Conservation (phyloP, 495 filamentous ascomycete genomes). For the Trichoderma asperelloides region DNA sequence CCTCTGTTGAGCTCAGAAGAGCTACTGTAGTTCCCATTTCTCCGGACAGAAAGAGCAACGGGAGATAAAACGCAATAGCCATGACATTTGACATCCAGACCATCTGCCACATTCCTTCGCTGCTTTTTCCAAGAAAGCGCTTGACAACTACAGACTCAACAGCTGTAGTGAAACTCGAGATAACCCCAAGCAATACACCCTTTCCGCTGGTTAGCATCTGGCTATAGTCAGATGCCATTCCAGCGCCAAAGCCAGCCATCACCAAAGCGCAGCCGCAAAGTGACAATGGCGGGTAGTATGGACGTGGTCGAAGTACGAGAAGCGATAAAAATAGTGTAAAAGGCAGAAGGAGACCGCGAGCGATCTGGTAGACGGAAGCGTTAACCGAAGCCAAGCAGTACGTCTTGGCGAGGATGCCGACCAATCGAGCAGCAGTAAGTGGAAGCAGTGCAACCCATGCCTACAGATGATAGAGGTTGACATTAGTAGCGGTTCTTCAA, state of each 20-base stretch:
- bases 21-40: conserved; percentile 6
- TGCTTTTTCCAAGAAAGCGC: conserved; percentile 15
- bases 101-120: conserved; percentile 20
- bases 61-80: conserved; percentile 15
- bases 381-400: conserved; percentile 17
- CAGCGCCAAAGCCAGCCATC: conserved; percentile 16
- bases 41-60: conserved; percentile 12
- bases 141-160: conserved; percentile 18
- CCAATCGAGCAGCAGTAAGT: conserved; percentile 14
- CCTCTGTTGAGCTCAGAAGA: neutral
- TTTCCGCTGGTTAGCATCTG: conserved; percentile 14
- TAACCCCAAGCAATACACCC: conserved; percentile 14
- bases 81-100: conserved; percentile 18
- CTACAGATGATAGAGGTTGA: conserved; percentile 3
- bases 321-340: conserved; percentile 15
- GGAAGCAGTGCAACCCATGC: conserved; percentile 16
- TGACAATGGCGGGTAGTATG: conserved; percentile 14
- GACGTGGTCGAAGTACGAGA: conserved; percentile 15
- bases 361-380: conserved; percentile 18
- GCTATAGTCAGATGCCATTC: conserved; percentile 13
- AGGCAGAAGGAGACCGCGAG: conserved; percentile 16
- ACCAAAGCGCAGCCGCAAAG: conserved; percentile 16
- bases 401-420: conserved; percentile 19
- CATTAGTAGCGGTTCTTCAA: neutral
- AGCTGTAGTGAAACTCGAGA: conserved; percentile 17